Evolutionary conservation across 495 filamentous ascomycete genomes (phyloP).

Genomic region (Talaromyces thailandensis): DNA sequence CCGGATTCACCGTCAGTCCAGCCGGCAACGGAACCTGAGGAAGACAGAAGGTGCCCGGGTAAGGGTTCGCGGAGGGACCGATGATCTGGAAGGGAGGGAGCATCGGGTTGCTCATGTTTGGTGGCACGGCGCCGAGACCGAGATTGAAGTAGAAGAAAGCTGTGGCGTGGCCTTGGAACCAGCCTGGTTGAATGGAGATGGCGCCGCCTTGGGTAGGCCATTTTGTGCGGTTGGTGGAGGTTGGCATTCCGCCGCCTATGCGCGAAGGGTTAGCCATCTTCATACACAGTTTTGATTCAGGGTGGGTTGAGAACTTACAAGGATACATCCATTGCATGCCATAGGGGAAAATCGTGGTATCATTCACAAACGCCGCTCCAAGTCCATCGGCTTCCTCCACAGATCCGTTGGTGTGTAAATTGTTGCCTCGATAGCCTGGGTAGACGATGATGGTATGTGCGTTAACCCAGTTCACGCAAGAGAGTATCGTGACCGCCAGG

Average conservation of each 20-base stretch:
- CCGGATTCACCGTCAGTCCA: slow-evolving; percentile 59
- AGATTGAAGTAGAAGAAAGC: slow-evolving; percentile 93
- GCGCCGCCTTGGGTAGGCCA: slow-evolving; percentile 88
- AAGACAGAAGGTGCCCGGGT: slow-evolving; percentile 80
- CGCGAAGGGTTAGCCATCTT: not conserved
- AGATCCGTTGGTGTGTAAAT: slow-evolving; percentile 68
- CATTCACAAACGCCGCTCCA: slow-evolving; percentile 36
- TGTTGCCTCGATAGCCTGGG: slow-evolving; percentile 91
- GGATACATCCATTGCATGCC: slow-evolving; percentile 99
- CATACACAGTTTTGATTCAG: not conserved
- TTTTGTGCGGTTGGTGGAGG: slow-evolving; percentile 74
- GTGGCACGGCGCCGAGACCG: slow-evolving; percentile 71
- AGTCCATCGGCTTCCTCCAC: slow-evolving; percentile 33
- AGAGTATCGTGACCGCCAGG: slow-evolving; percentile 31
- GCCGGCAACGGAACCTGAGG: slow-evolving; percentile 82
- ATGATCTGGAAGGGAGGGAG: slow-evolving; percentile 75
- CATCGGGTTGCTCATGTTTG: slow-evolving; percentile 87
- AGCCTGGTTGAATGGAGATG: slow-evolving; percentile 81
- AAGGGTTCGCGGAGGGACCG: slow-evolving; percentile 73
- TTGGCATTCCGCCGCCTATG: slow-evolving; percentile 75
- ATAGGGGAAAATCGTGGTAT: slow-evolving; percentile 55
- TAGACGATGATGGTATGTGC: slow-evolving; percentile 90
- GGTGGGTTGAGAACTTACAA: slow-evolving; percentile 43
- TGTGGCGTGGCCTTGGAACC: slow-evolving; percentile 84
- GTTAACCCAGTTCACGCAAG: slow-evolving; percentile 42